Conservation (phyloP, 1,139 yeast genomes). For the Magnusiomyces fungicola region DNA sequence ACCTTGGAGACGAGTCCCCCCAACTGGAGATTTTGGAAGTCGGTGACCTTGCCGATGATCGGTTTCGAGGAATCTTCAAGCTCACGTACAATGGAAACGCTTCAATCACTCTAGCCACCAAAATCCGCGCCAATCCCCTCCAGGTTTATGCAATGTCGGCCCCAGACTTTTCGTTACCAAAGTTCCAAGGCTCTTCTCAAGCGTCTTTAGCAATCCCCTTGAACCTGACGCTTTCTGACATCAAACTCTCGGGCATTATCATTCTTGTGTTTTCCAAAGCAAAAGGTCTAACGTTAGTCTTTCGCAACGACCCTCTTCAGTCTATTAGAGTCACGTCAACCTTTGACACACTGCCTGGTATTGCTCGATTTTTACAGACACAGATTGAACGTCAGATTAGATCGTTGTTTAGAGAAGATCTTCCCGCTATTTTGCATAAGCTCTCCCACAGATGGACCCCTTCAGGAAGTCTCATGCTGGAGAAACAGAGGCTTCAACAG, state of each 20-base stretch:
- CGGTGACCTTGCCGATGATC: slow-evolving; percentile 73
- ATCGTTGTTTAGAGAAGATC: slow-evolving; percentile 71
- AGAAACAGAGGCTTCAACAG: slow-evolving; percentile 14
- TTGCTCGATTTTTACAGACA: slow-evolving; percentile 70
- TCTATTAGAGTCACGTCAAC: slow-evolving; percentile 76
- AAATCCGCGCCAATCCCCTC: slow-evolving; percentile 78
- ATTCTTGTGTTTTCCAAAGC: slow-evolving; percentile 75
- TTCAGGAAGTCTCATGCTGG: slow-evolving; percentile 28
- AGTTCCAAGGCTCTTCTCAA: slow-evolving; percentile 51
- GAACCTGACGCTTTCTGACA: slow-evolving; percentile 65
- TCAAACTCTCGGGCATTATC: slow-evolving; percentile 71
- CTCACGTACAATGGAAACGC: slow-evolving; percentile 77
- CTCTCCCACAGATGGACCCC: slow-evolving; percentile 67
- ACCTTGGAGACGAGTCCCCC: slow-evolving; percentile 75
- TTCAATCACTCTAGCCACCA: slow-evolving; percentile 68
- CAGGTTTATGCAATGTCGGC: slow-evolving; percentile 52
- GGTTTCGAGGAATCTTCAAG: slow-evolving; percentile 81
- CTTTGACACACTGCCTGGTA: slow-evolving; percentile 76
- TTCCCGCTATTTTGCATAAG: slow-evolving; percentile 74
- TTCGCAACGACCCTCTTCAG: slow-evolving; percentile 82
- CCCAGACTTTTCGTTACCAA: slow-evolving; percentile 52
- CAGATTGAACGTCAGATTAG: slow-evolving; percentile 79
- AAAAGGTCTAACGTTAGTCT: slow-evolving; percentile 78
- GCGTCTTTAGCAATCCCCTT: slow-evolving; percentile 72
- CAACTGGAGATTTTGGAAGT: slow-evolving; percentile 74